Evolutionary conservation across 139 green algal genomes (phyloP).

Genomic region (Chlamydomonas applanata): DNA sequence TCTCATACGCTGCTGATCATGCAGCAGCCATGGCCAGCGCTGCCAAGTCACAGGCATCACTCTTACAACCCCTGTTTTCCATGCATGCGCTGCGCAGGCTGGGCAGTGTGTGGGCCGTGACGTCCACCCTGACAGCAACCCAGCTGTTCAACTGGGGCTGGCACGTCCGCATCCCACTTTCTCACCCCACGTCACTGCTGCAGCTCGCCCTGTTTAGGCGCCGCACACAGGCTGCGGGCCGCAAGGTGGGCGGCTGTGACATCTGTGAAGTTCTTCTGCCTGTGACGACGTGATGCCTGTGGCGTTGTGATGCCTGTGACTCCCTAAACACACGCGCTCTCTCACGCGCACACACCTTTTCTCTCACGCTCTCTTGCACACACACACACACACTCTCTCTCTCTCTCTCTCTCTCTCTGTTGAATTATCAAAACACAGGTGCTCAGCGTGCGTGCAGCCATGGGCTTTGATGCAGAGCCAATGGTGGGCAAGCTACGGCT

Average conservation of each 20-base stretch:
- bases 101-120: conserved; percentile 18
- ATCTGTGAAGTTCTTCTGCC: no score
- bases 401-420: no score
- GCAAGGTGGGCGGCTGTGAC: background rate
- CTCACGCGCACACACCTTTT: no score
- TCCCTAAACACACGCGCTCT: background rate
- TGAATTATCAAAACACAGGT: background rate
- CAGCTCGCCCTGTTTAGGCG: conserved; percentile 6
- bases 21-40: no score
- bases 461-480: conserved; percentile 4
- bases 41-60: no score
- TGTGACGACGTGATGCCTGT: background rate
- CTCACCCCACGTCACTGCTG: conserved; percentile 5
- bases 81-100: background rate
- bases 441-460: conserved; percentile 8
- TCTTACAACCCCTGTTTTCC: background rate
- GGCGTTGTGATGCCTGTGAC: background rate
- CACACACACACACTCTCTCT: background rate
- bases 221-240: background rate
- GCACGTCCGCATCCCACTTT: conserved; percentile 11
- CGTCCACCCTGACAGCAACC: background rate
- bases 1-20: no score
- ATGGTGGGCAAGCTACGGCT: conserved; percentile 37
- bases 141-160: conserved; percentile 4
- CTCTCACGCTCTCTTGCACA: background rate